Conservation (phyloP, 164 flowering plant species). For the Tetrastigma voinierianum region DNA sequence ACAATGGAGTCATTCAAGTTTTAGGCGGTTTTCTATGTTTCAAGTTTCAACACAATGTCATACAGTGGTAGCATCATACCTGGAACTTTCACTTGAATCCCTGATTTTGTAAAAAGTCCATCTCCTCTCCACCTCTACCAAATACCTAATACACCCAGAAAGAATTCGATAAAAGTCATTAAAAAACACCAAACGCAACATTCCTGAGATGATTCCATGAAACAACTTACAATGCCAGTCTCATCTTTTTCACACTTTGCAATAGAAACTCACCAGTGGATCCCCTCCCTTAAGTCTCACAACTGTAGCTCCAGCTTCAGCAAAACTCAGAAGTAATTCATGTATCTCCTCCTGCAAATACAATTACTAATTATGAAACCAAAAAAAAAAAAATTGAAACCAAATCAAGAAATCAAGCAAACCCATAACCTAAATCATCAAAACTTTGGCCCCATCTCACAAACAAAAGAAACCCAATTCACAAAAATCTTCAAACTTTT, state of each 20-base stretch:
- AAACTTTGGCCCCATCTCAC: background rate
- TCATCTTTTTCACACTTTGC: background rate
- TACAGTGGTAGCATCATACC: no score
- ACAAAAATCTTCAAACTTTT: background rate
- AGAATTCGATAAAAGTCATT: conserved; percentile 1
- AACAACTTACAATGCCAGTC: background rate
- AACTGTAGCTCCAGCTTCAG: conserved; percentile 88
- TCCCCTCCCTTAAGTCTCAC: conserved; percentile 97
- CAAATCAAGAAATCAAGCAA: background rate
- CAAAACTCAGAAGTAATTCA: conserved; percentile 80
- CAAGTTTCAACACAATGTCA: no score
- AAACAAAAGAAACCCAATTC: background rate
- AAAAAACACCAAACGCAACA: background rate
- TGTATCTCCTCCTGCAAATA: conserved; percentile 70
- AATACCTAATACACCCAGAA: conserved; percentile 65
- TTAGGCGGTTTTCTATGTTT: no score
- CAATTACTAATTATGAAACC: conserved; percentile 66
- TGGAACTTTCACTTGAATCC: conserved; percentile 96
- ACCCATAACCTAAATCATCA: background rate
- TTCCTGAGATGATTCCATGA: background rate
- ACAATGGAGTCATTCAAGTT: background rate
- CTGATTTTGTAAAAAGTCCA: conserved; percentile 90
- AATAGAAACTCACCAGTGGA: conserved; percentile 65
- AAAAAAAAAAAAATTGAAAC: background rate
- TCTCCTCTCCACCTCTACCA: conserved; percentile 99